Evolutionary conservation across 306 rosid species (phyloP).

Genomic region (Herpetospermum pedunculosum): DNA sequence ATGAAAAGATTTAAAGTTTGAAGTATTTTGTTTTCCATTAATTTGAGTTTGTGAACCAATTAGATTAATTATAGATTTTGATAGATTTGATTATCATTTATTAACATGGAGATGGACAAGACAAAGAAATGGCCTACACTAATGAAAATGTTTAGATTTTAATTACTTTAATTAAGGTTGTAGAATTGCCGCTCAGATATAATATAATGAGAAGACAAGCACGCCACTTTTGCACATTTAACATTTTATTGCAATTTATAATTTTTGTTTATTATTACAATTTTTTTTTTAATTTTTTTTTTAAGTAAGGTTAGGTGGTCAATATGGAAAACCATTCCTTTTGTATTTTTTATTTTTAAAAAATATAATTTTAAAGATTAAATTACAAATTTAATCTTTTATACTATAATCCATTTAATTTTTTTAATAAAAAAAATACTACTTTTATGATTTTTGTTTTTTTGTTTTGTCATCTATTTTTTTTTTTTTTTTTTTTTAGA

Average conservation of each 20-base stretch:
- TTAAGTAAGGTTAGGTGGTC: too few species aligned
- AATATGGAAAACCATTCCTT: too few species aligned
- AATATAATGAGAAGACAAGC: not conserved
- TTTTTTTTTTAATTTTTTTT: too few species aligned
- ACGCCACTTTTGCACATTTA: not conserved
- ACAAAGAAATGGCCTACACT: not conserved
- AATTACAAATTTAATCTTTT: not conserved
- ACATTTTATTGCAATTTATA: not conserved
- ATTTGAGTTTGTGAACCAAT: too few species aligned
- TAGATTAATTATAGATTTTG: slow-evolving; percentile 2
- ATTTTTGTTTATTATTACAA: too few species aligned
- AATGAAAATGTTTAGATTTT: not conserved
- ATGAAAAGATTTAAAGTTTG: not conserved
- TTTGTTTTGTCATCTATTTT: too few species aligned
- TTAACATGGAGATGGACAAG: not conserved
- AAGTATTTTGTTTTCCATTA: too few species aligned
- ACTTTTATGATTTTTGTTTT: too few species aligned
- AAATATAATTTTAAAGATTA: not conserved
- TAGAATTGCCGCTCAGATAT: not conserved
- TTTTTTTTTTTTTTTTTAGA: too few species aligned
- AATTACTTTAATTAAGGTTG: not conserved
- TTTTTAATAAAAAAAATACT: too few species aligned
- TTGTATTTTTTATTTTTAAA: not conserved
- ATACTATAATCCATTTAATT: too few species aligned
- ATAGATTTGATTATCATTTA: not conserved